Evolutionary conservation across 306 rosid species (phyloP), one percentile per base, ranked within the genome.

Genomic region (Trifolium fragiferum): DNA sequence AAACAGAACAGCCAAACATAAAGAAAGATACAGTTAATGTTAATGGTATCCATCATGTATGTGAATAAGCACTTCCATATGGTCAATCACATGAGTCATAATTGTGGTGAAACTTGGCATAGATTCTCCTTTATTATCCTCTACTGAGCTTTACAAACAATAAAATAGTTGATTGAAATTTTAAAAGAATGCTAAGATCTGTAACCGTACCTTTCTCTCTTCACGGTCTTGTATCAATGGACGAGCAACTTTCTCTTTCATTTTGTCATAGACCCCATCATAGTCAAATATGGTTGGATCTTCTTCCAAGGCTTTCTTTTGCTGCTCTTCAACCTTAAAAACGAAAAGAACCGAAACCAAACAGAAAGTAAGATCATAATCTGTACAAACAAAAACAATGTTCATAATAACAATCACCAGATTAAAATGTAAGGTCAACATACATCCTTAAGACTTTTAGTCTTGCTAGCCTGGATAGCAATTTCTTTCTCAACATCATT

Each of bases 221-320:
- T 86, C 85, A 13, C 79, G 92, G 27, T 94, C 99, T 76, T 87
- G 90, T 1, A 67, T 82, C 55, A 71, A 49, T 59, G 97, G 96
- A 60, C 80, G 91, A 12, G 85, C 49, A 19, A 72, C 82, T 80
- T 88, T 87, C 63, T 83, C 82, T 81, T 94, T 94, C 99, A 87
- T 90, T 68, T 90, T 83, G 55, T 89, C 99, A 76, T 92, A 92
- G 66, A 94, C 92, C 75, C 89, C 90, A 58, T 94, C 99, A 70
- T 94, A 94, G 80, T 90, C 89, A 61, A 94, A 91, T 37, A 89
- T 68, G 0, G 90, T 80, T 0, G 96, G 97, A 66, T 94, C 99
- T 83, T 91, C 96, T 80, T 87, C 87, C 75, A 94, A 81, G 11
- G 97, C 95, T 82, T 90, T 91, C 84, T 82, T 88, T 66, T 88